Conservation (phyloP, 1,284 basidiomycete species). For the Singerocomus inundabilis region DNA sequence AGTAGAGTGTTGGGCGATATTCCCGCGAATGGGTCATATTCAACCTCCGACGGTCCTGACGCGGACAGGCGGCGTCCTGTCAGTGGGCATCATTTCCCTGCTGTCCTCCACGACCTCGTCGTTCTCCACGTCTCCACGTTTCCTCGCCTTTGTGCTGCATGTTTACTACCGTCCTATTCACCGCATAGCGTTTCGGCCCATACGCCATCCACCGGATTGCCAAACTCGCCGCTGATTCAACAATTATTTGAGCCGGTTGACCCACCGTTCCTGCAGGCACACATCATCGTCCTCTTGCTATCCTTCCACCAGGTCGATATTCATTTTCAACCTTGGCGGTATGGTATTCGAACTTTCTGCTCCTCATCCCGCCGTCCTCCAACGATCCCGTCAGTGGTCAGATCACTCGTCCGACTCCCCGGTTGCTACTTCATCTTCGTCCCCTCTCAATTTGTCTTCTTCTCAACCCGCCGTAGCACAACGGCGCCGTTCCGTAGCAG, state of each 20-base stretch:
- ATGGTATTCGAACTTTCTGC: slow-evolving; percentile 59
- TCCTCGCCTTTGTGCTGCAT: slow-evolving; percentile 15
- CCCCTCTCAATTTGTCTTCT: slow-evolving; percentile 38
- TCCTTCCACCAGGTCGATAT: background rate
- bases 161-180: slow-evolving; percentile 5
- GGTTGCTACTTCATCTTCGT: slow-evolving; percentile 35
- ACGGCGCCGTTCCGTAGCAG: slow-evolving; percentile 65
- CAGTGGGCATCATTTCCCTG: slow-evolving; percentile 3
- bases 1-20: background rate
- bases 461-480: slow-evolving; percentile 36
- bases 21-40: slow-evolving; percentile 19
- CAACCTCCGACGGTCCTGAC: slow-evolving; percentile 30
- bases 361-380: slow-evolving; percentile 39
- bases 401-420: slow-evolving; percentile 33
- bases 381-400: slow-evolving; percentile 51
- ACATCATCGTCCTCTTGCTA: background rate
- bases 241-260: slow-evolving; percentile 5
- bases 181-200: slow-evolving; percentile 11
- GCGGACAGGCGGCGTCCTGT: slow-evolving; percentile 9
- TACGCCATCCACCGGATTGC: slow-evolving; percentile 8
- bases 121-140: slow-evolving; percentile 5
- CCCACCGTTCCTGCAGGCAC: slow-evolving; percentile 10
- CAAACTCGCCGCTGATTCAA: slow-evolving; percentile 19
- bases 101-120: slow-evolving; percentile 7
- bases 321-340: slow-evolving; percentile 5